Base-by-base conservation (phyloP, 805 yeast species). In the Teunomyces stri region DNA sequence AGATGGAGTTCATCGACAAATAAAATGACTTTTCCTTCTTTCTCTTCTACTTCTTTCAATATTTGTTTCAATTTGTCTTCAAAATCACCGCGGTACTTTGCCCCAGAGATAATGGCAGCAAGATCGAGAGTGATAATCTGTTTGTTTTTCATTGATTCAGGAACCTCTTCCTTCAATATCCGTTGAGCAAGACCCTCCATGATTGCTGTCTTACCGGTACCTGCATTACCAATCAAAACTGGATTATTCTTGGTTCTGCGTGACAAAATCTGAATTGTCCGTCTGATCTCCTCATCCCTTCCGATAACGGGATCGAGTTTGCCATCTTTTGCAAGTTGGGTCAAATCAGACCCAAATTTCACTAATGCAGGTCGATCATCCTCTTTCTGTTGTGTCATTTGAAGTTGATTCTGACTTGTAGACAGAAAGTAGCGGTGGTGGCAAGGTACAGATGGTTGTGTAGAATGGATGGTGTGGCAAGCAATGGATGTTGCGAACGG, bases 151-250 rank as follows among this genome's bases (percentile, higher is more conserved):
- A 92, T 85, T 37, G 90, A 81, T 52, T 94, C 98, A 0, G 98
- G 98, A 1, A 92, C 99, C 62, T 91, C 96, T 10, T 92, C 92
- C 47, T 86, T 81, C 6, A 89, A 82, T 43, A 94, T 91, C 58
- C 97, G 74, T 66, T 94, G 98, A 0, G 98, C 98, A 34, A 94
- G 73, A 0, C 98, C 99, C 62, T 94, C 99, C 81, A 94, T 87
- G 48, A 94, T 82, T 5, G 98, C 95, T 0, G 98, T 94, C 66
- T 92, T 92, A 70, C 99, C 99, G 0, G 97, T 95, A 69, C 99
- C 99, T 1, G 99, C 99, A 55, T 87, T 82, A 52, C 99, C 99
- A 36, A 94, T 90, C 46, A 92, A 67, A 1, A 94, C 96, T 0
- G 99, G 99, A 60, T 92, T 92, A 65, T 94, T 94, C 67, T 92